A percentile compares a stretch with the other conserved stretches of the same genome.
These are phyloP conservation scores for Tetrapisispora fleetii DNA, from an alignment of 805 yeast species.

Conservation along the genomic window DNA sequence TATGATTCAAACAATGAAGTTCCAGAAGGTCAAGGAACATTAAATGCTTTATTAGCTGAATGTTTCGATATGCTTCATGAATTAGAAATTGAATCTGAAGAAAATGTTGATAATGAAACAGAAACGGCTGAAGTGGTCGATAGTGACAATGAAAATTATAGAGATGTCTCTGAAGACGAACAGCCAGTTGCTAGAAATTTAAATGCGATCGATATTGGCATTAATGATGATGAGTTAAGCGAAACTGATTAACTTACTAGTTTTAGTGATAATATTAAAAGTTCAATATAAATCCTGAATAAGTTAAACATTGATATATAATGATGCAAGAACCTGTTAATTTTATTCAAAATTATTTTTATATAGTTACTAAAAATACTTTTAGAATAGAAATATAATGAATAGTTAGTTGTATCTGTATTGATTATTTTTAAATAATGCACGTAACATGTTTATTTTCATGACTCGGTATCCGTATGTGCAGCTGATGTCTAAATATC, in stretches of 20 bases:
- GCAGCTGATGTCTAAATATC: not conserved
- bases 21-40: slow-evolving; percentile 98
- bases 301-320: not conserved
- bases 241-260: not conserved
- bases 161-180: slow-evolving; percentile 1
- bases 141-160: slow-evolving; percentile 1
- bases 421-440: no score
- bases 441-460: no score
- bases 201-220: not conserved
- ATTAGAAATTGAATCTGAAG: slow-evolving; percentile 75
- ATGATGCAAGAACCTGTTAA: not conserved
- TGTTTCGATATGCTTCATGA: slow-evolving; percentile 92
- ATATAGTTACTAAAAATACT: not conserved
- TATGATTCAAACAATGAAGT: slow-evolving; percentile 69
- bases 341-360: no score
- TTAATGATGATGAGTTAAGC: not conserved
- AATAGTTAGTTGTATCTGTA: not conserved
- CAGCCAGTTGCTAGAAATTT: not conserved
- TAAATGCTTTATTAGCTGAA: slow-evolving; percentile 82
- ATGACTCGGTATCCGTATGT: no score
- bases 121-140: not conserved
- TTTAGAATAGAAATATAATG: not conserved
- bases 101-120: not conserved
- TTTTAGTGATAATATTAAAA: no score
- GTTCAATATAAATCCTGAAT: not conserved